These are phyloP conservation scores for Skeletonema costatum DNA, from an alignment of 108 stramenopile genomes.

Conservation along the genomic window DNA sequence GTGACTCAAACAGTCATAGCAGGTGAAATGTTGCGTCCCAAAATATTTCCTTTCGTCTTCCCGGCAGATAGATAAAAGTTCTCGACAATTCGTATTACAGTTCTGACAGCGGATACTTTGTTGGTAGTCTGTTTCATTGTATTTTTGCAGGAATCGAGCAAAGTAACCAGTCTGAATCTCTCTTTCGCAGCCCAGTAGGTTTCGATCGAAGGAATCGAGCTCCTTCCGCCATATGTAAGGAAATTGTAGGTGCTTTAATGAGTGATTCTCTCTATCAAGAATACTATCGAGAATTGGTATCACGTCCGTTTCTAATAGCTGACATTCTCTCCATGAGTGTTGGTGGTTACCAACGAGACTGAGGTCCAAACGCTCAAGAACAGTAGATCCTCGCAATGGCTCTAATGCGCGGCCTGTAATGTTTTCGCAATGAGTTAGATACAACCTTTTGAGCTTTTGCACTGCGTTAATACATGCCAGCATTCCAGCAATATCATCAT, in stretches of 20 bases:
- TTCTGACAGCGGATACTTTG: background rate
- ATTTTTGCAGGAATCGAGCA: background rate
- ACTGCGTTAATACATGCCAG: constrained; percentile 3
- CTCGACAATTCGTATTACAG: background rate
- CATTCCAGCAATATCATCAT: constrained; percentile 11
- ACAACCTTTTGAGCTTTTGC: background rate
- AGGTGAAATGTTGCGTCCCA: background rate
- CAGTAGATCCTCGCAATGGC: constrained; percentile 2
- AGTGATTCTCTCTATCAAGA: background rate
- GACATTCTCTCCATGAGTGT: background rate
- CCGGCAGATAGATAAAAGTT: background rate
- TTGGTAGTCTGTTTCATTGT: background rate
- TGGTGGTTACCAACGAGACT: background rate
- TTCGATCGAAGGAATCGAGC: too few species aligned
- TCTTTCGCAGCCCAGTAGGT: too few species aligned
- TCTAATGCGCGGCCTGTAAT: constrained; percentile 9
- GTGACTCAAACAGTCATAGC: background rate
- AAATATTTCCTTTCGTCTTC: background rate
- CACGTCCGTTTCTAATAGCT: background rate
- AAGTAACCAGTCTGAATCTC: background rate
- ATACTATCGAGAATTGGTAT: constrained; percentile 4
- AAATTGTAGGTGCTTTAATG: constrained; percentile 1
- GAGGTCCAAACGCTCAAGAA: constrained; percentile 4
- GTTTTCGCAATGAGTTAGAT: background rate
- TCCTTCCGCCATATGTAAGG: background rate